Percentiles rank a stretch among this genome's conserved stretches.
phyloP scores from a whole-genome alignment of 169 alveolate genomes.

The Plasmodium coatneyi region DNA sequence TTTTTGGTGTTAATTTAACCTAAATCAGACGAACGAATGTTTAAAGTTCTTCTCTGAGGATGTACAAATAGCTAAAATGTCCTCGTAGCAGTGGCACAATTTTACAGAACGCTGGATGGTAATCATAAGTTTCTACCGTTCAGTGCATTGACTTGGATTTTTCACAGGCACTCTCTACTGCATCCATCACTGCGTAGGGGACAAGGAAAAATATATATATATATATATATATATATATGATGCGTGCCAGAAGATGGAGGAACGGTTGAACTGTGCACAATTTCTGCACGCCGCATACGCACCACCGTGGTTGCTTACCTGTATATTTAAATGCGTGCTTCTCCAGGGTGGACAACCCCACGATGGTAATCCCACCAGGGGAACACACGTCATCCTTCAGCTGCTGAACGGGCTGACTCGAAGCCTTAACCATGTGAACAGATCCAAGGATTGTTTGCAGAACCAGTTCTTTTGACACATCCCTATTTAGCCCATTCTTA shows the following conservation, averaged over 20 bases:
- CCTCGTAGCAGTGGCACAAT: neutral
- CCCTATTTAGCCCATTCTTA: conserved; percentile 78
- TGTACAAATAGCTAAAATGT: neutral
- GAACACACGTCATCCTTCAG: conserved; percentile 80
- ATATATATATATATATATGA: neutral
- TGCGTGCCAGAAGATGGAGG: neutral
- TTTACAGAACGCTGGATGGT: neutral
- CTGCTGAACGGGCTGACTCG: conserved; percentile 73
- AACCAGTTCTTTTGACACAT: conserved; percentile 65
- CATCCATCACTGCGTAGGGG: conserved; percentile 59
- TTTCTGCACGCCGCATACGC: neutral
- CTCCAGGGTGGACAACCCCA: conserved; percentile 79
- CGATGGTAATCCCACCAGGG: conserved; percentile 84
- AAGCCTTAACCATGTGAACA: conserved; percentile 39
- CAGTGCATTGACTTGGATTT: conserved; percentile 58
- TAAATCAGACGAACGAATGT: neutral
- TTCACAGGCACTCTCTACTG: conserved; percentile 63
- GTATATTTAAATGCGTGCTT: conserved; percentile 76
- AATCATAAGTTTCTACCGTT: neutral
- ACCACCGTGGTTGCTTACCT: conserved; percentile 24
- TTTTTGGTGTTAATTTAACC: neutral
- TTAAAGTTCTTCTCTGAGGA: conserved; percentile 7
- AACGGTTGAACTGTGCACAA: neutral
- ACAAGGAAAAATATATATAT: neutral
- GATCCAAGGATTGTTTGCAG: conserved; percentile 76